Base-by-base conservation (phyloP, 1,284 basidiomycete genomes). In the Moniliophthora roreri region DNA sequence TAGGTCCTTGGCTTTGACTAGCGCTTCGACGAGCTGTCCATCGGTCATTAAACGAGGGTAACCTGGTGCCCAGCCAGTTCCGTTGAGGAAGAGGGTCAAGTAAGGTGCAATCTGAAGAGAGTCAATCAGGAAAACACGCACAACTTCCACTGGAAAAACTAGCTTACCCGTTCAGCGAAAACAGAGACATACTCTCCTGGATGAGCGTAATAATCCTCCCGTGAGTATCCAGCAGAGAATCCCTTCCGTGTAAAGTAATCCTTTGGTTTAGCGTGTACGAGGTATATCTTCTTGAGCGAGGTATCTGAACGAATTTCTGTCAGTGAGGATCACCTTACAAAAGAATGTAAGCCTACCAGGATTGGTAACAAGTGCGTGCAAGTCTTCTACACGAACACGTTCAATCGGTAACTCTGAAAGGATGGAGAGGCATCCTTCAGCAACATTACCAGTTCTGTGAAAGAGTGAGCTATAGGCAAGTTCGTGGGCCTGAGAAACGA, bases 1-100 rank as follows among this genome's bases (percentile, higher is more conserved):
- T 8, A 83, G 63, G 41, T 74, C 62, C 46, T 71, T 69, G 0
- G 84, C 82, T 1, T 67, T 70, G 35, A 72, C 60, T 2, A 91
- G 73, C 0, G 85, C 84, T 32, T 66, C 64, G 0, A 68, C 66
- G 7, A 94, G 74, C 58, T 91, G 82, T 0, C 75, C 72, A 32
- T 81, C 89, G 1, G 82, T 82, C 79, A 96, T 85, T 7, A 94
- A 71, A 3, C 91, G 81, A 13, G 93, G 94, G 70, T 81, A 95
- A 0, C 75, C 78, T 0, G 81, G 77, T 15, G 82, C 74, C 93
- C 93, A 96, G 26, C 92, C 93, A 0, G 87, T 82, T 7, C 93
- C 93, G 59, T 96, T 93, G 48, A 96, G 75, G 53, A 95, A 79
- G 4, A 93, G 79, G 0, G 90, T 92, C 2, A 93, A 73, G 67